These are phyloP conservation scores for Zygoascus bituminiphila DNA, from an alignment of 805 yeast species.

Conservation along the genomic window DNA sequence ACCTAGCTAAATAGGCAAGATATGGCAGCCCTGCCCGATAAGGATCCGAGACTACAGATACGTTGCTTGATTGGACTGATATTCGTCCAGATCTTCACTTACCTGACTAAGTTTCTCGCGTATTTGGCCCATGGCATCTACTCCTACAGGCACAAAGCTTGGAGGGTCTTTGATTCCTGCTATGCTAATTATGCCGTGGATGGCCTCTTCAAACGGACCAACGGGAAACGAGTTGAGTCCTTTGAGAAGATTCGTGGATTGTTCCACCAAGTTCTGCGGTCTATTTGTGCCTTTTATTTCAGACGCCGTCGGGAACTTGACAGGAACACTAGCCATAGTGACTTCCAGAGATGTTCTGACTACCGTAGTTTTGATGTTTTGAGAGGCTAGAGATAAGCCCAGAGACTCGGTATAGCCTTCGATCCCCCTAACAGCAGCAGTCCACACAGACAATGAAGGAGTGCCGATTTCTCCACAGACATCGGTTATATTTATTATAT, in stretches of 20 bases:
- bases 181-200: constrained; percentile 19
- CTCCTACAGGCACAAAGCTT: constrained; percentile 24
- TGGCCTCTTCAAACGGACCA: constrained; percentile 17
- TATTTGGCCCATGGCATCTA: constrained; percentile 24
- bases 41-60: no score
- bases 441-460: constrained; percentile 22
- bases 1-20: no score
- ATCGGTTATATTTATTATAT: constrained; percentile 24
- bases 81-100: constrained; percentile 27
- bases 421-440: constrained; percentile 25
- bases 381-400: constrained; percentile 24
- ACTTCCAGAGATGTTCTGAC: constrained; percentile 26
- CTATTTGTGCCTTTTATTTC: background rate
- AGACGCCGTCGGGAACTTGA: constrained; percentile 6
- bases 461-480: constrained; percentile 23
- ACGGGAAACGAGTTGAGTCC: constrained; percentile 17
- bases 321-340: constrained; percentile 16
- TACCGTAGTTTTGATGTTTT: constrained; percentile 23
- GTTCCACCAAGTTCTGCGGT: constrained; percentile 6
- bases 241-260: constrained; percentile 15
- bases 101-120: constrained; percentile 22
- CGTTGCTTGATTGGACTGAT: no score
- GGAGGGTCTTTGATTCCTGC: constrained; percentile 30
- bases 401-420: constrained; percentile 29
- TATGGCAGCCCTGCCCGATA: no score